A percentile compares a stretch with the other conserved stretches of the same genome.
Evolutionary conservation across 371 early-diverging fungal species (phyloP).

Genomic region (Mortierella sp.): DNA sequence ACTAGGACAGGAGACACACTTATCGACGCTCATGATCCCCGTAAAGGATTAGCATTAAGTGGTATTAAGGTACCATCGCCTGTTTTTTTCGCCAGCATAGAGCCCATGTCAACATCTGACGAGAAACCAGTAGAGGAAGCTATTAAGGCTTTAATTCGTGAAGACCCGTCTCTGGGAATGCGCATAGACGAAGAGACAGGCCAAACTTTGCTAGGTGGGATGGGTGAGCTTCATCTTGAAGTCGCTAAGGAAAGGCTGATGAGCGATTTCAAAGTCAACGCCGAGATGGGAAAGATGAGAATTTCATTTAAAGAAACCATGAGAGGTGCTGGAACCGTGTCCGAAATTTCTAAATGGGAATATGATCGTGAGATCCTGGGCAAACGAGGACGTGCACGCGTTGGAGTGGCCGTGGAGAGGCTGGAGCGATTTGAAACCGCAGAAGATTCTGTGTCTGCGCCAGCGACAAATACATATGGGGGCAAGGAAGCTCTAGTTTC

Average conservation of each 20-base stretch:
- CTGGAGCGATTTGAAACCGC: conserved; percentile 55
- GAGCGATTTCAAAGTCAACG: conserved; percentile 84
- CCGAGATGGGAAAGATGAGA: conserved; percentile 86
- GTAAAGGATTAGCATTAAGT: conserved; percentile 69
- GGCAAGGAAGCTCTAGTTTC: neutral
- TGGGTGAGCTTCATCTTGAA: conserved; percentile 98
- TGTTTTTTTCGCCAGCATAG: conserved; percentile 91
- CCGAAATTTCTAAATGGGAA: conserved; percentile 39
- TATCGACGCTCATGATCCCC: conserved; percentile 68
- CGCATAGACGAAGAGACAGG: conserved; percentile 88
- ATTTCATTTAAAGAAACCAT: conserved; percentile 92
- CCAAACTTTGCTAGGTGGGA: conserved; percentile 92
- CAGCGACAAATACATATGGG: neutral
- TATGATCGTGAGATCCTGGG: conserved; percentile 84
- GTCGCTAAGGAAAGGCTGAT: conserved; percentile 86
- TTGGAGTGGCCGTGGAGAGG: conserved; percentile 68
- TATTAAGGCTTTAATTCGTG: conserved; percentile 79
- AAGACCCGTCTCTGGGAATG: conserved; percentile 92
- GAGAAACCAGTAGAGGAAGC: conserved; percentile 84
- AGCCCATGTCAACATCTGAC: conserved; percentile 82
- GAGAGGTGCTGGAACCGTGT: conserved; percentile 43
- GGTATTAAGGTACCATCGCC: conserved; percentile 90
- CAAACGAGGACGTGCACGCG: conserved; percentile 73
- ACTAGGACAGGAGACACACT: conserved; percentile 96
- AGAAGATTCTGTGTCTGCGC: neutral